Conservation (phyloP, 2,329 filamentous ascomycete genomes). For the Ophiocordyceps unilateralis region DNA sequence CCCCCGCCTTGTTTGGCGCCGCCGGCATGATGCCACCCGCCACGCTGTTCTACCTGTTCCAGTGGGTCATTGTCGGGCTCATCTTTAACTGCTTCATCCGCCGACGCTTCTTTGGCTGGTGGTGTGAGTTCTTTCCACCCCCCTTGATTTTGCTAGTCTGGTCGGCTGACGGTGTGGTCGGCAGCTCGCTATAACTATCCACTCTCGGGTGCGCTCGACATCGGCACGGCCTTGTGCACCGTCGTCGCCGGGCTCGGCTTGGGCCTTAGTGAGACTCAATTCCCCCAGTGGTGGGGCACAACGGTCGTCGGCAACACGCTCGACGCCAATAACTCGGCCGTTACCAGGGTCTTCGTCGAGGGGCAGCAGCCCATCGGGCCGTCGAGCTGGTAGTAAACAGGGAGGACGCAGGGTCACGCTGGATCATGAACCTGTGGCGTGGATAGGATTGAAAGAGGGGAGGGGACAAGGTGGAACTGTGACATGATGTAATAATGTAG, state of each 20-base stretch:
- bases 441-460: too few relatives aligned
- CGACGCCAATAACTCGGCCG: conserved; percentile 10
- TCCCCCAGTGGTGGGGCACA: conserved; percentile 33
- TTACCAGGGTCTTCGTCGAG: conserved; percentile 10
- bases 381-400: conserved; percentile 7
- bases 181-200: conserved; percentile 35
- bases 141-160: too few relatives aligned
- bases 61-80: conserved; percentile 36
- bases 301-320: conserved; percentile 12
- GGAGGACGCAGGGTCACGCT: background rate
- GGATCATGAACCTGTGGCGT: background rate
- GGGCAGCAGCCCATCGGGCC: conserved; percentile 13
- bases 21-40: conserved; percentile 33
- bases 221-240: conserved; percentile 39
- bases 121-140: conserved; percentile 21
- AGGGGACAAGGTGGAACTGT: background rate
- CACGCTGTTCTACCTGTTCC: conserved; percentile 35
- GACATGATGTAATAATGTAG: background rate
- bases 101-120: conserved; percentile 34
- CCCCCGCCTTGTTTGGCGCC: conserved; percentile 22
- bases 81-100: conserved; percentile 37
- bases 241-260: conserved; percentile 32
- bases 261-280: conserved; percentile 22
- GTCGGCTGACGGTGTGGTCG: background rate
- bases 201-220: conserved; percentile 38